Conservation (phyloP, 768 basidiomycete genomes). For the Suillus subalutaceus region DNA sequence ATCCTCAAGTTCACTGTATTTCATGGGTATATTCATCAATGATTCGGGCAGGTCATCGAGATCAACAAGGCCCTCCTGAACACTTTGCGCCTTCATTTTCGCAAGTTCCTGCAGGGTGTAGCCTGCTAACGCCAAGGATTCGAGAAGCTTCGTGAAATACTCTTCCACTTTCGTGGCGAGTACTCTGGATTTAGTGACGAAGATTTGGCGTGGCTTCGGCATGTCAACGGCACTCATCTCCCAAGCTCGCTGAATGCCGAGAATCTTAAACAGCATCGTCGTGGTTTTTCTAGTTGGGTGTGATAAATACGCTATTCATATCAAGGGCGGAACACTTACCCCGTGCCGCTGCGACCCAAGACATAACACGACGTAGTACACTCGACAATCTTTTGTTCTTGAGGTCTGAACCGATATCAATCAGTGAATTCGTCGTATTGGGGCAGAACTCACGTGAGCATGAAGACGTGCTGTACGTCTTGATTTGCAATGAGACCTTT, state of each 20-base stretch:
- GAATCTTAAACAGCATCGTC: constrained; percentile 77
- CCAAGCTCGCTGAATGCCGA: constrained; percentile 64
- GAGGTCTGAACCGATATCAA: constrained; percentile 29
- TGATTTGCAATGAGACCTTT: constrained; percentile 28
- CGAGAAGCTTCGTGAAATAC: constrained; percentile 56
- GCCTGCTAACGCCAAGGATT: constrained; percentile 43
- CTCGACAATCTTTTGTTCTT: constrained; percentile 61
- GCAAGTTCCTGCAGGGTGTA: constrained; percentile 43
- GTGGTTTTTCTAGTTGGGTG: constrained; percentile 62
- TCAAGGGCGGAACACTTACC: constrained; percentile 41
- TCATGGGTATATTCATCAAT: constrained; percentile 37
- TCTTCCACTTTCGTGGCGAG: constrained; percentile 73
- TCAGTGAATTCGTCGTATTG: constrained; percentile 19
- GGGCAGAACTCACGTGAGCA: constrained; percentile 23
- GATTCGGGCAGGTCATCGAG: constrained; percentile 38
- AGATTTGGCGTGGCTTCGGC: constrained; percentile 64
- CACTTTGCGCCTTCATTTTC: constrained; percentile 23
- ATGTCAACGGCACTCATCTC: constrained; percentile 36
- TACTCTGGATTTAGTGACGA: constrained; percentile 70
- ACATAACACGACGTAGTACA: constrained; percentile 65
- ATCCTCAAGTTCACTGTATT: constrained; percentile 58
- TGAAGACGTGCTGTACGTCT: constrained; percentile 31
- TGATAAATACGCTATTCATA: neutral
- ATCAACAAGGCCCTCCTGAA: constrained; percentile 37
- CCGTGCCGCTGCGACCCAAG: constrained; percentile 73